Evolutionary conservation across 441 rosid genomes (phyloP).

Genomic region (Brassica hybrid): DNA sequence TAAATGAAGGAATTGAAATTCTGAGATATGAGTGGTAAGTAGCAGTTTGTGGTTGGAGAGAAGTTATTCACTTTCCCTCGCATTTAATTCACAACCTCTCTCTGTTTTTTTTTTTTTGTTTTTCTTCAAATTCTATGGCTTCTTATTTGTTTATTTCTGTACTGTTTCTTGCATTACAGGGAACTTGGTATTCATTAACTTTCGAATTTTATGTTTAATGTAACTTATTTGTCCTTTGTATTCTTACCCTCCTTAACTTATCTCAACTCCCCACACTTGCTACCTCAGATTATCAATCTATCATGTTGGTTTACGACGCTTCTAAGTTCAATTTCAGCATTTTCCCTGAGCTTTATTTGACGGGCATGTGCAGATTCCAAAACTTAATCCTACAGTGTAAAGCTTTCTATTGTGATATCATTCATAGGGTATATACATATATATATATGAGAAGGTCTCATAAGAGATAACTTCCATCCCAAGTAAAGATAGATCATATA

Average conservation of each 20-base stretch:
- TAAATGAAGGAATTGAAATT: constrained; percentile 28
- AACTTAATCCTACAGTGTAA: background rate
- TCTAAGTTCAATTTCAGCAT: too few species aligned
- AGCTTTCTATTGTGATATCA: too few species aligned
- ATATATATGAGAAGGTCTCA: too few species aligned
- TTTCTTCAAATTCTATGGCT: background rate
- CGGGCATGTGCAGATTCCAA: background rate
- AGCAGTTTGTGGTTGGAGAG: constrained; percentile 24
- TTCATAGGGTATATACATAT: too few species aligned
- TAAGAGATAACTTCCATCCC: too few species aligned
- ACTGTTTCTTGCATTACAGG: constrained; percentile 28
- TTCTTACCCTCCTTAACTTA: constrained; percentile 4
- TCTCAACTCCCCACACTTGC: background rate
- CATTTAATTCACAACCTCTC: constrained; percentile 26
- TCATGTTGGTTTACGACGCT: too few species aligned
- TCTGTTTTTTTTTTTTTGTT: background rate
- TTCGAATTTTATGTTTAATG: constrained; percentile 19
- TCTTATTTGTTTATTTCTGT: constrained; percentile 12
- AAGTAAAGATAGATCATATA: too few species aligned
- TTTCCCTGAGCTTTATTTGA: background rate
- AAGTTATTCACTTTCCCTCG: constrained; percentile 29
- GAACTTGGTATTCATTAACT: constrained; percentile 21
- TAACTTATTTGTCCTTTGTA: constrained; percentile 18
- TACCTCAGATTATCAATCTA: too few species aligned
- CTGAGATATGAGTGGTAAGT: background rate